A percentile compares a stretch with the other conserved stretches of the same genome.
Conservation (phyloP, 2,329 filamentous ascomycete species). For the Diaporthe amygdali region DNA sequence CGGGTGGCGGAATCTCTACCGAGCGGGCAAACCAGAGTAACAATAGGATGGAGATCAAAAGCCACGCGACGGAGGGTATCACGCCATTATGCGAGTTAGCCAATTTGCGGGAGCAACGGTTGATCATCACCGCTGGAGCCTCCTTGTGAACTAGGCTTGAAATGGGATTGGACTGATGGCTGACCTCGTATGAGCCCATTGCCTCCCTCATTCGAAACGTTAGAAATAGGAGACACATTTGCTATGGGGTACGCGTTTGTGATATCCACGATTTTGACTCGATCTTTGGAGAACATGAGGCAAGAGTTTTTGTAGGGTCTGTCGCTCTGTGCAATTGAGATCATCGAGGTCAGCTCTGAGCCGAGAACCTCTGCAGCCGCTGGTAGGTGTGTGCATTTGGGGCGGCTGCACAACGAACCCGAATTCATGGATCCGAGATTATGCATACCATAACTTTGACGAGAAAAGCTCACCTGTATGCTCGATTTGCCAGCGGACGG, state of each 20-base stretch:
- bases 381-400: background rate
- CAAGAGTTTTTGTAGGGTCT: background rate
- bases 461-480: background rate
- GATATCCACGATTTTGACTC: background rate
- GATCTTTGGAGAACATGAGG: background rate
- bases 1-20: slow-evolving; percentile 6
- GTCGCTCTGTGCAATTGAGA: background rate
- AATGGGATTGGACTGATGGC: background rate
- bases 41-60: background rate
- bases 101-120: background rate
- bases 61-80: slow-evolving; percentile 19
- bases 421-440: background rate
- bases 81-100: slow-evolving; percentile 4
- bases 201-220: background rate
- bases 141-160: background rate
- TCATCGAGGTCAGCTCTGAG: background rate
- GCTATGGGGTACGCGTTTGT: background rate
- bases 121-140: background rate
- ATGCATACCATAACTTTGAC: background rate
- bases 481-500: background rate
- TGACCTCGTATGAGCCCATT: background rate
- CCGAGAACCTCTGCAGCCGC: background rate
- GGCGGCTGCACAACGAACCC: background rate
- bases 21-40: background rate
- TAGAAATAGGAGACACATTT: background rate